These are phyloP conservation scores for Stephanodiscus triporus DNA, from an alignment of 108 stramenopile genomes.

Conservation along the genomic window DNA sequence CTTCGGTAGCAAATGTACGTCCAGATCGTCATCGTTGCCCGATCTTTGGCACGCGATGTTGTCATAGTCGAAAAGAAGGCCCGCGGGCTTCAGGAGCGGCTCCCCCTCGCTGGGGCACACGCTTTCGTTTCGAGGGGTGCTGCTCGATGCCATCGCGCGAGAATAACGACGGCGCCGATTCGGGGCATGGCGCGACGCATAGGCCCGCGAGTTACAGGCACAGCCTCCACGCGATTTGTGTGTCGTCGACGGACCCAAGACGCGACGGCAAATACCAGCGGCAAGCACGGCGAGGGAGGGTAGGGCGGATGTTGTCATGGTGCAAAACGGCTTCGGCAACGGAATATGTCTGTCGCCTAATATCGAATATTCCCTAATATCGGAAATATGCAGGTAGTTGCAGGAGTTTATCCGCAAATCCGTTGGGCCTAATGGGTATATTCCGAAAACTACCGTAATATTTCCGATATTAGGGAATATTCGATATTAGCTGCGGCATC, in stretches of 20 bases:
- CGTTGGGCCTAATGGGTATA: too few relatives aligned
- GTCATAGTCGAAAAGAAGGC: neutral
- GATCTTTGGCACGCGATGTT: neutral
- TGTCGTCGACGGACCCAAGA: neutral
- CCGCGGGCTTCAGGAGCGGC: neutral
- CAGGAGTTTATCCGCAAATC: too few relatives aligned
- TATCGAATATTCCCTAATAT: too few relatives aligned
- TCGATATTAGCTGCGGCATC: too few relatives aligned
- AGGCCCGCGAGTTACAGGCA: neutral
- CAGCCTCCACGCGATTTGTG: neutral
- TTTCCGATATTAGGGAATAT: too few relatives aligned
- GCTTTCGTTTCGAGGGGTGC: neutral
- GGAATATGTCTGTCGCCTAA: too few relatives aligned
- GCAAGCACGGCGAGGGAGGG: neutral
- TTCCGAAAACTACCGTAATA: too few relatives aligned
- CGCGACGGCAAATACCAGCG: neutral
- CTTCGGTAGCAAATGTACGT: constrained; percentile 27
- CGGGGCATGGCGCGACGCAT: neutral
- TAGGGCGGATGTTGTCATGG: too few relatives aligned
- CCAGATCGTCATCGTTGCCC: neutral
- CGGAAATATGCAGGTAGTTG: too few relatives aligned
- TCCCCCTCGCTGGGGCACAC: neutral
- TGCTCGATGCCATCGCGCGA: neutral
- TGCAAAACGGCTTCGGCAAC: too few relatives aligned
- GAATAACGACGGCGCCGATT: neutral